These are phyloP conservation scores for Trichoderma citrinoviride DNA, from an alignment of 2,329 filamentous ascomycete species.

Conservation along the genomic window DNA sequence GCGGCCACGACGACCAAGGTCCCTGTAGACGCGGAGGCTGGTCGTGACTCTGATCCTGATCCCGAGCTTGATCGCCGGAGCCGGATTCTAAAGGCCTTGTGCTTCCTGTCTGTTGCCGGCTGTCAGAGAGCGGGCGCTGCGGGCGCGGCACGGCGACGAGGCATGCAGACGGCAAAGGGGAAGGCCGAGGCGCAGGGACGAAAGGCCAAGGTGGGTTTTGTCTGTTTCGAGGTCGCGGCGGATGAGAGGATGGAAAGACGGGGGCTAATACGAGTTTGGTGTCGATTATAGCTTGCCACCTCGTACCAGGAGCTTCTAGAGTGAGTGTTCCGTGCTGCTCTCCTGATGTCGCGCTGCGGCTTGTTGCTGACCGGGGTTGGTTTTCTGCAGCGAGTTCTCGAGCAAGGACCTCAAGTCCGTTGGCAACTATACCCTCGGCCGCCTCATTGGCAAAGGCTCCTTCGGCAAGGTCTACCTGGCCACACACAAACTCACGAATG, in stretches of 20 bases:
- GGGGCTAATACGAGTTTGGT: neutral
- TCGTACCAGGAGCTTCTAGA: slow-evolving; percentile 96
- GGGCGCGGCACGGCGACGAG: slow-evolving; percentile 33
- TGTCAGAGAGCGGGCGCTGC: slow-evolving; percentile 11
- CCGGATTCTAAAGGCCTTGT: slow-evolving; percentile 1
- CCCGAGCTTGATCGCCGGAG: neutral
- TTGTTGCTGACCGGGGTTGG: slow-evolving; percentile 11
- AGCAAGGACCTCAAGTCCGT: slow-evolving; percentile 87
- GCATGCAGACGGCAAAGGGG: slow-evolving; percentile 54
- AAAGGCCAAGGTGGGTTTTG: slow-evolving; percentile 55
- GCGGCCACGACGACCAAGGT: neutral
- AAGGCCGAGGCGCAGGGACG: slow-evolving; percentile 58
- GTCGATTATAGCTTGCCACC: slow-evolving; percentile 71
- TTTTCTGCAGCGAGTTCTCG: slow-evolving; percentile 74
- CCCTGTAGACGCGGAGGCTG: neutral
- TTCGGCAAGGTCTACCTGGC: slow-evolving; percentile 98
- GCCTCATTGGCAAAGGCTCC: slow-evolving; percentile 92
- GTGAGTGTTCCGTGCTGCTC: slow-evolving; percentile 53
- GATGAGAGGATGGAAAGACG: neutral
- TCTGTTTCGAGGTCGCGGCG: neutral
- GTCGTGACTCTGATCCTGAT: neutral
- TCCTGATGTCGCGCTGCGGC: neutral
- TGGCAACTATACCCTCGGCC: slow-evolving; percentile 90
- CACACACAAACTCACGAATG: slow-evolving; percentile 95
- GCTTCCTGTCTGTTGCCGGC: neutral